These are phyloP conservation scores for Paramecium caudatum DNA, from an alignment of 73 alveolate genomes.

Conservation along the genomic window DNA sequence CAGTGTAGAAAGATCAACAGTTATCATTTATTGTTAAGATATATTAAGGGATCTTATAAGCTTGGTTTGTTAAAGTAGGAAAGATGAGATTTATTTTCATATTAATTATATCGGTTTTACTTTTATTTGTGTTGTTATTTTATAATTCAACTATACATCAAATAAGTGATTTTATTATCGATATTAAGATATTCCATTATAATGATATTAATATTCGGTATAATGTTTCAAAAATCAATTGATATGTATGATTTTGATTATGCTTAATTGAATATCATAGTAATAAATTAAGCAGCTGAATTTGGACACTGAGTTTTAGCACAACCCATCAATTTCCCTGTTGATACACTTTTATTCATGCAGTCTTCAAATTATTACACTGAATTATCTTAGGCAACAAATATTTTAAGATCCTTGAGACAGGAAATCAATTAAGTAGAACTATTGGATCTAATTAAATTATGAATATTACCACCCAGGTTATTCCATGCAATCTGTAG, in stretches of 20 bases:
- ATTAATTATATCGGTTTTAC: conserved; percentile 35
- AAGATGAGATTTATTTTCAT: too few relatives aligned
- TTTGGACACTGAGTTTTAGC: conserved; percentile 13
- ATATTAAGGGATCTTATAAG: too few relatives aligned
- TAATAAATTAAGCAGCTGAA: conserved; percentile 1
- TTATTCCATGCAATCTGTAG: conserved; percentile 20
- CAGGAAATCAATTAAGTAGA: not conserved
- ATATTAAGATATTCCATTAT: not conserved
- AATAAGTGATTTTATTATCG: not conserved
- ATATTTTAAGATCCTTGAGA: not conserved
- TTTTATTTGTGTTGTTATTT: not conserved
- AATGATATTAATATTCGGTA: not conserved
- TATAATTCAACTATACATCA: not conserved
- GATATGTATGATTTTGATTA: conserved; percentile 18
- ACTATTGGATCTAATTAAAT: not conserved
- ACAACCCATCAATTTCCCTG: conserved; percentile 40
- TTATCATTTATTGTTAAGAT: not conserved
- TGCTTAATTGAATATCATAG: conserved; percentile 18
- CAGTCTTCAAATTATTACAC: not conserved
- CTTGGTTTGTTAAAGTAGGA: too few relatives aligned
- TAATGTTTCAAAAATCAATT: not conserved
- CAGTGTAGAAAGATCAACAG: not conserved
- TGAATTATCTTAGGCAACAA: not conserved
- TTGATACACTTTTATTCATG: conserved; percentile 14
- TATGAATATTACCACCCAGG: not conserved